Evolutionary conservation across 495 filamentous ascomycete genomes (phyloP).

Genomic region (Talaromyces thailandensis): DNA sequence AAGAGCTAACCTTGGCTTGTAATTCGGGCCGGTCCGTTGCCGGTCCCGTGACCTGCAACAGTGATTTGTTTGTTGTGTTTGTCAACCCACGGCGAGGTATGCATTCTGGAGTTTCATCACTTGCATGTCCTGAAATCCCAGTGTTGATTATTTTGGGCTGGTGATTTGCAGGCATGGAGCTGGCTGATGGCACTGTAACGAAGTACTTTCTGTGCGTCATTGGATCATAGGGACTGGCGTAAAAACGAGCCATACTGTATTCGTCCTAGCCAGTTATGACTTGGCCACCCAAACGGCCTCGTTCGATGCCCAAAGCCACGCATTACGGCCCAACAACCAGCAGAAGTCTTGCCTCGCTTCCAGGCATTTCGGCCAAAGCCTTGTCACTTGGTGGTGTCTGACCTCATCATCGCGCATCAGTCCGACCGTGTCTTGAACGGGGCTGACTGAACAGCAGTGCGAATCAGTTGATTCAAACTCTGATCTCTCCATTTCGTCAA

Average conservation of each 20-base stretch:
- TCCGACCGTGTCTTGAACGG: not conserved
- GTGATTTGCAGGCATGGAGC: not conserved
- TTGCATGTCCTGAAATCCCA: not conserved
- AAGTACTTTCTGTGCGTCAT: not conserved
- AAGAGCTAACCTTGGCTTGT: not conserved
- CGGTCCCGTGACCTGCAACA: not conserved
- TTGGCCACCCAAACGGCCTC: not conserved
- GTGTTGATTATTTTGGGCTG: not conserved
- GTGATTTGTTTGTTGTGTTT: too few species aligned
- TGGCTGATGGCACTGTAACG: not conserved
- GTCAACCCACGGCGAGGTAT: not conserved
- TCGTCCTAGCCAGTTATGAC: not conserved
- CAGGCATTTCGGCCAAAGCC: not conserved
- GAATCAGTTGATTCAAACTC: not conserved
- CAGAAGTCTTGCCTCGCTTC: not conserved
- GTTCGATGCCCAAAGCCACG: slow-evolving; percentile 2
- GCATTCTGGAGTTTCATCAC: not conserved
- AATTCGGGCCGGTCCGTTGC: not conserved
- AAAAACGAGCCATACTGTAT: not conserved
- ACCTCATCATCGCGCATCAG: not conserved
- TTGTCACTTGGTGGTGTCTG: not conserved
- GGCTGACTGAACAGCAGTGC: not conserved
- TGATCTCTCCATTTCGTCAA: not conserved
- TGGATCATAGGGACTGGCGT: not conserved
- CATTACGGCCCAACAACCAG: slow-evolving; percentile 1